phyloP scores from a whole-genome alignment of 192 early-diverging fungal genomes.

The Backusella luteola region DNA sequence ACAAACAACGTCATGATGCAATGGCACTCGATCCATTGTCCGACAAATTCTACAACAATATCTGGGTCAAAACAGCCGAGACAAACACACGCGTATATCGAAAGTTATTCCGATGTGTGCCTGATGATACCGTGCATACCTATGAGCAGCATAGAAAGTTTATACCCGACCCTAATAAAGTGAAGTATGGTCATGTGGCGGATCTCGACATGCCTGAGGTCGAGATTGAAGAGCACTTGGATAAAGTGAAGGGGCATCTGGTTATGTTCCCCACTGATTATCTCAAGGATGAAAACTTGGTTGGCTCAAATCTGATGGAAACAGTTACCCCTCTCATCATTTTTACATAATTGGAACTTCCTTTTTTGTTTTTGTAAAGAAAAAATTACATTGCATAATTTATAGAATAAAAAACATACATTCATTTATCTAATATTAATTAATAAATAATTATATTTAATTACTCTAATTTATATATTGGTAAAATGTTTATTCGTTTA shows the following conservation, averaged over 20 bases:
- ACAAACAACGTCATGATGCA: conserved; percentile 23
- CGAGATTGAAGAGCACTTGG: conserved; percentile 33
- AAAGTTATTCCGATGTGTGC: conserved; percentile 77
- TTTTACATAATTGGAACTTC: conserved; percentile 39
- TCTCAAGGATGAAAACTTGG: conserved; percentile 45
- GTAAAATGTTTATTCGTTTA: too few species aligned
- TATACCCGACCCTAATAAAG: conserved; percentile 42
- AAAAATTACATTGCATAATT: neutral
- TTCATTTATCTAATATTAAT: too few species aligned
- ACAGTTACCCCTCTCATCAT: conserved; percentile 50
- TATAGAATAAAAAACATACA: neutral
- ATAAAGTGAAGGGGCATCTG: conserved; percentile 46
- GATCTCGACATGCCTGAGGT: conserved; percentile 28
- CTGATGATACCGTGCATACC: conserved; percentile 66
- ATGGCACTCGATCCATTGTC: conserved; percentile 68
- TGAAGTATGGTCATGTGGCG: conserved; percentile 46
- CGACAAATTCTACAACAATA: conserved; percentile 55
- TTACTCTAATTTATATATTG: too few species aligned
- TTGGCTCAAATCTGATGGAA: conserved; percentile 40
- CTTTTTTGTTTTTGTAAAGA: neutral
- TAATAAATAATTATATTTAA: too few species aligned
- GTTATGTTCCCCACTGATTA: conserved; percentile 50
- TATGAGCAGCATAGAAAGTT: conserved; percentile 52
- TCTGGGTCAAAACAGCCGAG: conserved; percentile 58
- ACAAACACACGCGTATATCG: conserved; percentile 67